A percentile compares a stretch with the other conserved stretches of the same genome.
Conservation (phyloP, 192 early-diverging fungal genomes). For the Spizellomyces sp. region DNA sequence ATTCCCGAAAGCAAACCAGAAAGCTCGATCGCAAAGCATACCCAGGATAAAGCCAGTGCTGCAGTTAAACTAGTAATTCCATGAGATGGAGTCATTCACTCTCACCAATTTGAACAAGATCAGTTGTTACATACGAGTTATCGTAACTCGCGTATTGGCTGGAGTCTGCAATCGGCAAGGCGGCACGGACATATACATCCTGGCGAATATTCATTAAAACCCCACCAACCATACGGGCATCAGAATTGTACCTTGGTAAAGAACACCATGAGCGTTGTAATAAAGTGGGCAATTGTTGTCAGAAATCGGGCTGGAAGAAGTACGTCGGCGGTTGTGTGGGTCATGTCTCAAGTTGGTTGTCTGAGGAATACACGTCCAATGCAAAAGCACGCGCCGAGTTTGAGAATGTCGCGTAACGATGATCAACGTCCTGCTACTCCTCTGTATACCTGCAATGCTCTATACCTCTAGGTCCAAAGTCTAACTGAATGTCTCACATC, state of each 20-base stretch:
- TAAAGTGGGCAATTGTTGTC: conserved; percentile 35
- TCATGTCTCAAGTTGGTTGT: neutral
- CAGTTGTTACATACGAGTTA: conserved; percentile 24
- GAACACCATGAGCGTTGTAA: conserved; percentile 44
- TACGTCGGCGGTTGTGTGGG: conserved; percentile 18
- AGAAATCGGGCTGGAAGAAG: conserved; percentile 47
- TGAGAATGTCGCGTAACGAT: no score
- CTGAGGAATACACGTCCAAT: no score
- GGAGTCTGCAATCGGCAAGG: conserved; percentile 38
- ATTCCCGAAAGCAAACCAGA: conserved; percentile 36
- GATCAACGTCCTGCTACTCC: no score
- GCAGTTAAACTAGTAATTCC: conserved; percentile 25
- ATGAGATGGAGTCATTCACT: no score
- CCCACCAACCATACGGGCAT: no score
- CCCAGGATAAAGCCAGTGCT: conserved; percentile 44
- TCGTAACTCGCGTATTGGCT: conserved; percentile 30
- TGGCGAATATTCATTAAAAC: neutral
- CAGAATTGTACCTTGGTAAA: conserved; percentile 36
- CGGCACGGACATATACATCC: conserved; percentile 42
- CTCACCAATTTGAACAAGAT: no score
- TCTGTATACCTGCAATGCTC: no score
- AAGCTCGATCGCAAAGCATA: conserved; percentile 43
- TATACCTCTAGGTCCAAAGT: no score
- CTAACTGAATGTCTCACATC: no score
- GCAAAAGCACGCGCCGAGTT: no score